Percentiles rank a stretch among this genome's conserved stretches.
Evolutionary conservation across 345 rosid genomes (phyloP).

Genomic region (Dipteronia sinensis): DNA sequence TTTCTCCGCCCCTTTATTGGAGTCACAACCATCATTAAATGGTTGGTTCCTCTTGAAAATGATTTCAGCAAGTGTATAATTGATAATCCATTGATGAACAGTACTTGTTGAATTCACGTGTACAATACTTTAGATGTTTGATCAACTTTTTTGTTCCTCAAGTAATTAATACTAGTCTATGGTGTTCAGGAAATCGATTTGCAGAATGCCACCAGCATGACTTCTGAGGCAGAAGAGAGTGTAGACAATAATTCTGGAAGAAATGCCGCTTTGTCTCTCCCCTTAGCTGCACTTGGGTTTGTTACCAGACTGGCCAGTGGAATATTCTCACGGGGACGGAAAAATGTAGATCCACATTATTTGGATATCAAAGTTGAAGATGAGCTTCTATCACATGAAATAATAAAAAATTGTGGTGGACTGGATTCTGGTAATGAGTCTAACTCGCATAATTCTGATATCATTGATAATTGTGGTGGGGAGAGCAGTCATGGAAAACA

Average conservation of each 20-base stretch:
- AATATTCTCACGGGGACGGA: slow-evolving; percentile 74
- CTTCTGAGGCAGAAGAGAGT: slow-evolving; percentile 46
- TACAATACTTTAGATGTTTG: background rate
- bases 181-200: slow-evolving; percentile 52
- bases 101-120: slow-evolving; percentile 10
- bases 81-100: slow-evolving; percentile 4
- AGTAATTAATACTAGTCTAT: slow-evolving; percentile 28
- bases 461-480: slow-evolving; percentile 34
- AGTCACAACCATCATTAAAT: slow-evolving; percentile 13
- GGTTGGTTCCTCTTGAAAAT: background rate
- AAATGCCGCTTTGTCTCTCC: slow-evolving; percentile 76
- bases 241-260: slow-evolving; percentile 54
- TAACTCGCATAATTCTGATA: slow-evolving; percentile 45
- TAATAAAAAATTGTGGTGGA: slow-evolving; percentile 31
- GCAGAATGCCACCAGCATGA: slow-evolving; percentile 34
- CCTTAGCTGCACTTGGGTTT: slow-evolving; percentile 87
- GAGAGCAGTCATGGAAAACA: slow-evolving; percentile 35
- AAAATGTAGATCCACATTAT: slow-evolving; percentile 45
- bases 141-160: slow-evolving; percentile 14
- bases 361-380: slow-evolving; percentile 52
- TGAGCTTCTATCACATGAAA: slow-evolving; percentile 36
- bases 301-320: slow-evolving; percentile 82
- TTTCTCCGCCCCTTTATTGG: background rate
- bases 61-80: background rate
- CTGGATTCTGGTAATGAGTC: slow-evolving; percentile 43